These are phyloP conservation scores for Sphaerosporella brunnea DNA, from an alignment of 495 filamentous ascomycete species.

Conservation along the genomic window DNA sequence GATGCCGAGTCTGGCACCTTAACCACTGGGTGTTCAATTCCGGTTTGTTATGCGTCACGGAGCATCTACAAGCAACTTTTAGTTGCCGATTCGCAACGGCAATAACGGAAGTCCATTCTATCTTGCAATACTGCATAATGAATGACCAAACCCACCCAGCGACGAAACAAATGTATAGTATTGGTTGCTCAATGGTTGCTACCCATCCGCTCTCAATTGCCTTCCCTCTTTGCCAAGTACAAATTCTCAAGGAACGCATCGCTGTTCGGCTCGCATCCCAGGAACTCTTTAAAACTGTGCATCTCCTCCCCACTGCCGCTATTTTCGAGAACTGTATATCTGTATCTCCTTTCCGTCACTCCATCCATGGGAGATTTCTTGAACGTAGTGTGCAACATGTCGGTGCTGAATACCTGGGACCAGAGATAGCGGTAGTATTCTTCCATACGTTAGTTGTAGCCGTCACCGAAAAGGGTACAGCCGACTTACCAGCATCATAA, in stretches of 20 bases:
- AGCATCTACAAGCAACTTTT: no score
- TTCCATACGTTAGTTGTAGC: neutral
- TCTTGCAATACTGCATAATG: no score
- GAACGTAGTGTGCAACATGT: conserved; percentile 70
- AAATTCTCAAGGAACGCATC: conserved; percentile 61
- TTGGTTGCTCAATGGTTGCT: no score
- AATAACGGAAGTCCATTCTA: no score
- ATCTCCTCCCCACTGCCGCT: conserved; percentile 62
- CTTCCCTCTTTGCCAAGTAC: conserved; percentile 33
- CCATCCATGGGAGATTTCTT: conserved; percentile 53
- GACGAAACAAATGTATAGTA: no score
- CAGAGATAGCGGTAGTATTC: conserved; percentile 58
- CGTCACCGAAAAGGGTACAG: conserved; percentile 41
- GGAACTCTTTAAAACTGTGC: conserved; percentile 50
- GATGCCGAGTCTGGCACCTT: no score
- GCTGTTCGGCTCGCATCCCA: conserved; percentile 51
- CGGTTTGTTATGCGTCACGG: no score
- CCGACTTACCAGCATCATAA: conserved; percentile 41
- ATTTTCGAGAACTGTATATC: conserved; percentile 54
- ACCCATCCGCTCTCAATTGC: no score
- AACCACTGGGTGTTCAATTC: no score
- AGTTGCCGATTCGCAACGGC: no score
- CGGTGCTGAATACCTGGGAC: conserved; percentile 52
- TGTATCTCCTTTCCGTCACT: conserved; percentile 47
- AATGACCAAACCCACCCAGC: no score